A percentile compares a stretch with the other conserved stretches of the same genome.
phyloP scores from a whole-genome alignment of 371 early-diverging fungal species.

The Nematocida major region DNA sequence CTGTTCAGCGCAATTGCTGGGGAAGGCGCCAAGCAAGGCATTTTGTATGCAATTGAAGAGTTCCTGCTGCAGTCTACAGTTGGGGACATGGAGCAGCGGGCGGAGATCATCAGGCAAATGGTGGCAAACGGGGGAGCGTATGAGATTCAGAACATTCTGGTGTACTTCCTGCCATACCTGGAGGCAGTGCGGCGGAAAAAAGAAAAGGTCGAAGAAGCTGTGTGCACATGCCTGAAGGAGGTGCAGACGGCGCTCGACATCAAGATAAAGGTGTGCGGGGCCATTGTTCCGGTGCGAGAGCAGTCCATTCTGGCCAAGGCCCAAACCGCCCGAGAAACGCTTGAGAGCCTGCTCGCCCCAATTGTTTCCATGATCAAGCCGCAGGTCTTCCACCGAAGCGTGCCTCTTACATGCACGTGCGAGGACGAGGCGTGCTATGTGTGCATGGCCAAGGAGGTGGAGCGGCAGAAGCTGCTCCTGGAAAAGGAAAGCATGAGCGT shows the following conservation, averaged over 20 bases:
- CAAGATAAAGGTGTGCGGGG: slow-evolving; percentile 1
- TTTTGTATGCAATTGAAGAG: slow-evolving; percentile 29
- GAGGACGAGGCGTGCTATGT: slow-evolving; percentile 18
- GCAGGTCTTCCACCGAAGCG: slow-evolving; percentile 1
- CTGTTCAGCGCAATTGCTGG: slow-evolving; percentile 21
- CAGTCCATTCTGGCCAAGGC: slow-evolving; percentile 25
- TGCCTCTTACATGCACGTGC: slow-evolving; percentile 7
- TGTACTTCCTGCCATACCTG: slow-evolving; percentile 46
- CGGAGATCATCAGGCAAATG: slow-evolving; percentile 10
- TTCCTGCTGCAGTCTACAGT: slow-evolving; percentile 47
- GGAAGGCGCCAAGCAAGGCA: not conserved
- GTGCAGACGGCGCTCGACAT: slow-evolving; percentile 27
- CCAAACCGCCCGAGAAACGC: not conserved
- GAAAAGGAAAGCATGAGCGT: slow-evolving; percentile 50
- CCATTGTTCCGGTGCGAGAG: slow-evolving; percentile 30
- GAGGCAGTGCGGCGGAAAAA: slow-evolving; percentile 10
- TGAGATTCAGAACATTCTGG: slow-evolving; percentile 29
- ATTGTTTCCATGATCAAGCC: slow-evolving; percentile 44
- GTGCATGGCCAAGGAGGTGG: slow-evolving; percentile 19
- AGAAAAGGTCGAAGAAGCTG: not conserved
- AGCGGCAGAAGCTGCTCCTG: not conserved
- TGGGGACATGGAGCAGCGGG: slow-evolving; percentile 36
- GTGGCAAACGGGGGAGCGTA: not conserved
- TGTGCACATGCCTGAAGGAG: not conserved
- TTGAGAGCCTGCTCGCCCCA: slow-evolving; percentile 18